Evolutionary conservation across 352 stramenopile species (phyloP), one percentile per base, ranked within the genome.

Genomic region (Phytophthora capsici): DNA sequence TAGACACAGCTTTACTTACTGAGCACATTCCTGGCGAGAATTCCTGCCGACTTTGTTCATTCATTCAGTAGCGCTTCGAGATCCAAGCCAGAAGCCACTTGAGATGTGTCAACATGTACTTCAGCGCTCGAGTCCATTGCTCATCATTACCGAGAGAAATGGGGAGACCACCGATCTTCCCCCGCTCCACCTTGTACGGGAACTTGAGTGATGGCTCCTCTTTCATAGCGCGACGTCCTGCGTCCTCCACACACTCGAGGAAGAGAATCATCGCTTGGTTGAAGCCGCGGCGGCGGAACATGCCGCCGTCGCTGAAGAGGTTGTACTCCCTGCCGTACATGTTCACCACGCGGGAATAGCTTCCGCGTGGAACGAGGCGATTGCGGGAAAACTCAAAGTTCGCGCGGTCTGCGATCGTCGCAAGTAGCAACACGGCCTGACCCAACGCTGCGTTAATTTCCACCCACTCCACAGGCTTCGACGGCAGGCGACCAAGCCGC

Each of bases 51-150:
- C 44, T 57, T 57, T 64, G 44, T 64, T 63, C 55, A 64, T 70
- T 65, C 50, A 53, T 60, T 52, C 64, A 77, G 54, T 92, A 94
- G 40, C 79, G 86, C 69, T 97, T 97, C 0, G 86, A 92, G 49
- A 93, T 91, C 93, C 93, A 98, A 46, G 90, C 93, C 13, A 97
- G 55, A 20, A 98, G 82, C 93, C 93, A 98, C 69, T 97, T 97
- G 40, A 97, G 76, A 62, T 97, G 82, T 52, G 89, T 95, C 40
- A 97, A 81, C 80, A 97, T 81, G 69, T 94, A 97, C 63, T 97
- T 97, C 43, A 97, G 78, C 34, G 91, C 91, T 54, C 90, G 87
- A 23, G 91, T 98, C 93, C 93, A 98, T 64, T 96, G 83, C 50
- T 96, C 93, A 46, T 97, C 88, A 47, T 97, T 95, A 19, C 84